These are phyloP conservation scores for Candida chilensis DNA, from an alignment of 805 yeast genomes.

Conservation along the genomic window DNA sequence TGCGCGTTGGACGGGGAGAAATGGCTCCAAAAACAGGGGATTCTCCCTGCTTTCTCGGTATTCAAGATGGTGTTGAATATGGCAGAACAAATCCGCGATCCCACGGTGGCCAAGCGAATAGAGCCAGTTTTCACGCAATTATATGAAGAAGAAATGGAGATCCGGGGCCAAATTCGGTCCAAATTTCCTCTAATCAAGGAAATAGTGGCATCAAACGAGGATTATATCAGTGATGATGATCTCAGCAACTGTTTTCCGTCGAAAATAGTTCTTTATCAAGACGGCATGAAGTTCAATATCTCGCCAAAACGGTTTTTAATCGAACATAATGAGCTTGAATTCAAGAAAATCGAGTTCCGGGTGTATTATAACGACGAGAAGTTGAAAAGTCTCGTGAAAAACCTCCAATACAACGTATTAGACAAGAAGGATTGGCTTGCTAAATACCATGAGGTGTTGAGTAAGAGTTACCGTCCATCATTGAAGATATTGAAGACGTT, in stretches of 20 bases:
- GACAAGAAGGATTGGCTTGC: constrained; percentile 44
- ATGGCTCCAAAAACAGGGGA: constrained; percentile 39
- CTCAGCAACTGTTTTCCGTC: constrained; percentile 45
- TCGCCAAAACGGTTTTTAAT: constrained; percentile 19
- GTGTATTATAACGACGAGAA: constrained; percentile 43
- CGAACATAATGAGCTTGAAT: constrained; percentile 6
- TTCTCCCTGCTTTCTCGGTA: constrained; percentile 44
- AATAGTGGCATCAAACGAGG: constrained; percentile 16
- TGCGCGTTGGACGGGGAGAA: constrained; percentile 36
- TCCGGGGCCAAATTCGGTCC: constrained; percentile 26
- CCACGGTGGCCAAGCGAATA: constrained; percentile 21
- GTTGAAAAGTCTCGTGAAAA: constrained; percentile 23
- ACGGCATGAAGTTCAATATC: constrained; percentile 21
- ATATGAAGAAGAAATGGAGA: constrained; percentile 30
- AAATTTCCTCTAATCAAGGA: constrained; percentile 19
- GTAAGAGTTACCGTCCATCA: constrained; percentile 32
- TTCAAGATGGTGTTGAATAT: constrained; percentile 38
- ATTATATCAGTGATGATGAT: constrained; percentile 45
- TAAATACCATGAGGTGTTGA: constrained; percentile 30
- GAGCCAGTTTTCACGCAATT: constrained; percentile 20
- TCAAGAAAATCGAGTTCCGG: constrained; percentile 30
- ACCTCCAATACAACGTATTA: constrained; percentile 29
- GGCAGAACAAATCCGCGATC: constrained; percentile 30
- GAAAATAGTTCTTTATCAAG: constrained; percentile 29
- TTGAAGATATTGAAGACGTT: constrained; percentile 33